These are phyloP conservation scores for Vigna radiata DNA, from an alignment of 306 rosid genomes.

Conservation along the genomic window DNA sequence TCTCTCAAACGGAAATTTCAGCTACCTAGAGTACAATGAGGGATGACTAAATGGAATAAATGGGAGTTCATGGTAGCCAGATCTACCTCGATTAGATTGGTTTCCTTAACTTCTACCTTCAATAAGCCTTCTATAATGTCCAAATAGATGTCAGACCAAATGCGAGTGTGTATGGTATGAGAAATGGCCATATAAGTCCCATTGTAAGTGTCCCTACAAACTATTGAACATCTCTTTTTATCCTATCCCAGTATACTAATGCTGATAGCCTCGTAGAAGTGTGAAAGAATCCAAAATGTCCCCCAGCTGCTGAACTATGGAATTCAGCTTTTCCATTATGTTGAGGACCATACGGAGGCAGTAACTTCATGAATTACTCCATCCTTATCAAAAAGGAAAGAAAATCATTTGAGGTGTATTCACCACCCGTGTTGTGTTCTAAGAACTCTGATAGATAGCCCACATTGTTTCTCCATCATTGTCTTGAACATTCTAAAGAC, in stretches of 20 bases:
- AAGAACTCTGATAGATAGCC: neutral
- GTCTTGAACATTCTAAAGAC: neutral
- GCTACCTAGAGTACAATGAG: neutral
- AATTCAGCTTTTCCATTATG: no score
- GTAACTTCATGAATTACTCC: no score
- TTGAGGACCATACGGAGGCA: no score
- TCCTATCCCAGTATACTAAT: neutral
- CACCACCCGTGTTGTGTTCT: neutral
- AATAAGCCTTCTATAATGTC: neutral
- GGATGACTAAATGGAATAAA: neutral
- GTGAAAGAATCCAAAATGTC: neutral
- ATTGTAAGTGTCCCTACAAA: neutral
- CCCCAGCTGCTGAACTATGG: neutral
- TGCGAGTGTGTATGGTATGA: neutral
- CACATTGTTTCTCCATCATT: neutral
- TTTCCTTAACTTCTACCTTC: neutral
- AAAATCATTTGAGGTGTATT: neutral
- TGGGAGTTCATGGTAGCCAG: neutral
- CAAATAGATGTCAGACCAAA: neutral
- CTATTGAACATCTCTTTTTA: neutral
- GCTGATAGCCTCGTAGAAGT: neutral
- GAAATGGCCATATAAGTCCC: neutral
- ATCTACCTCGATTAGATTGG: neutral
- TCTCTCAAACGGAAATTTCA: neutral
- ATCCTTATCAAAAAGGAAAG: neutral